Conservation (phyloP, 176 grass and related monocot species). For the Ensete ventricosum region DNA sequence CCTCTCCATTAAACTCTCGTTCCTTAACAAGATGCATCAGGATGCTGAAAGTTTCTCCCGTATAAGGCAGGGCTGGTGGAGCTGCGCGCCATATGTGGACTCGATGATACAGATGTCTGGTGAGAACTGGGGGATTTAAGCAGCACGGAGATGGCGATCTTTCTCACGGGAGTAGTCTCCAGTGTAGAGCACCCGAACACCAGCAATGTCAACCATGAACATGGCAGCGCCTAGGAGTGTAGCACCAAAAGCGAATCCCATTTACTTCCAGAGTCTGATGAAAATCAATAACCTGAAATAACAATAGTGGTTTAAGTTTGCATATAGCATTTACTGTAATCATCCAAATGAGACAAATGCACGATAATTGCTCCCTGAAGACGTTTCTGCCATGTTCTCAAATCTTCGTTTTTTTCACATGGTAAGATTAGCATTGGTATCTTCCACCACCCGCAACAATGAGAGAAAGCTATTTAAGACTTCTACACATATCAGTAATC, state of each 20-base stretch:
- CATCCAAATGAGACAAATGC: no score
- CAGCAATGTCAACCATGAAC: constrained; percentile 99
- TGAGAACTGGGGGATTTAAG: constrained; percentile 73
- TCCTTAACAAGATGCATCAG: no score
- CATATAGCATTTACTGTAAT: no score
- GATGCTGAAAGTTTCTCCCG: constrained; percentile 88
- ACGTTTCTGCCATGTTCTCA: constrained; percentile 67
- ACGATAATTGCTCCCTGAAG: constrained; percentile 94
- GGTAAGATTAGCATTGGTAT: constrained; percentile 69
- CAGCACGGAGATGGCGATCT: constrained; percentile 76
- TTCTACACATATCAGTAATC: background rate
- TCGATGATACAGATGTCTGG: constrained; percentile 92
- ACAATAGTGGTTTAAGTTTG: background rate
- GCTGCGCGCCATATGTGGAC: constrained; percentile 81
- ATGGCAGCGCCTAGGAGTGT: constrained; percentile 92
- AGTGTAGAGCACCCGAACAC: constrained; percentile 76
- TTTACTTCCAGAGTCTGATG: constrained; percentile 94
- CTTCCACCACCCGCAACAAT: constrained; percentile 68
- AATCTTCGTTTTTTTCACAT: constrained; percentile 58
- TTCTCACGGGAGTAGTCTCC: constrained; percentile 93
- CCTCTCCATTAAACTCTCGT: constrained; percentile 49
- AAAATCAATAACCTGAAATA: constrained; percentile 81
- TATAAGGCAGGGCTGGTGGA: constrained; percentile 59
- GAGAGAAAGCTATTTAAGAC: background rate
- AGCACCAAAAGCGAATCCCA: constrained; percentile 99